Evolutionary conservation across 148 eudicot species (phyloP), one percentile per base, ranked within the genome.

Genomic region (Spergularia marina): DNA sequence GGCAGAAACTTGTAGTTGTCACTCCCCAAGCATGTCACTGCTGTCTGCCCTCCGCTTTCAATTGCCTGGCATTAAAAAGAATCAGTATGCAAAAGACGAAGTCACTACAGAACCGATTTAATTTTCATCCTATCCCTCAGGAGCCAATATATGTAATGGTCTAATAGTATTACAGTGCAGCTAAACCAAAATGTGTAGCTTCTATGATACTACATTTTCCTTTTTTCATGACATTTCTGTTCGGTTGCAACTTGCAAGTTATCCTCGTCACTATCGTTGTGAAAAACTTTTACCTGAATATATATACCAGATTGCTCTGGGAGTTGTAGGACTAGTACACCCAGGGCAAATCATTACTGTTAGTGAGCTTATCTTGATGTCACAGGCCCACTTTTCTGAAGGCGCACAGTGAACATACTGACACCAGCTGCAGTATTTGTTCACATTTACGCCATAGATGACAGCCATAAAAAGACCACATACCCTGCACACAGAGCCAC

Each of bases 351-450:
- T 16, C 6, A n/a, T 66, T 68, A 1, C 6, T 67, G 39, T 74
- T 65, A 25, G 36, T 10, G 52, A 65, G 1, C 65, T 36, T 87
- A 91, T 68, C 68, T 84, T 83, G 54, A 78, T 80, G 60, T 83
- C 85, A 80, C 98, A 93, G 74, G 80, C 81, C 98, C 98, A 91
- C 75, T 76, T 86, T 67, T 61, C 79, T 41, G 83, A 81, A 80
- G 93, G 98, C 65, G 88, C 78, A 78, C 96, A 93, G 71, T 93
- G 94, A 12, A 91, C 69, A 73, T 85, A 89, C 12, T 40, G 86
- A 79, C 94, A 93, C 89, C 88, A 89, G 54, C 78, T 79, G 85
- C 96, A 93, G 54, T 83, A 77, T 75, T 84, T 84, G 84, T 87
- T 83, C 65, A 81, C 74, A 75, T 93, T 81, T 18, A 86, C 59